These are phyloP conservation scores for Cyclotella cryptica DNA, from an alignment of 108 stramenopile genomes.

Conservation along the genomic window DNA sequence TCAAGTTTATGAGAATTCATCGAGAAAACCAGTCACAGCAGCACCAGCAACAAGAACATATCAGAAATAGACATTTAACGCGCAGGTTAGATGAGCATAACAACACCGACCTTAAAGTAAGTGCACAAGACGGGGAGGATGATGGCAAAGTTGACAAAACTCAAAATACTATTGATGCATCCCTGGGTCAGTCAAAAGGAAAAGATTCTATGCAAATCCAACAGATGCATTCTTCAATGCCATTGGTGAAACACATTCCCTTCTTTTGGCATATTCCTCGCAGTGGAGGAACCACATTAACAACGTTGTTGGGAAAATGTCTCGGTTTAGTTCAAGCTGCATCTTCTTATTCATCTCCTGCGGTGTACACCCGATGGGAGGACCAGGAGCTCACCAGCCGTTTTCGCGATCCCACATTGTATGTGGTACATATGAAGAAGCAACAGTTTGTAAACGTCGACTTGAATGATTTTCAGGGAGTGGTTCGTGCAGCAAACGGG, in stretches of 20 bases:
- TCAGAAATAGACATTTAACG: not conserved
- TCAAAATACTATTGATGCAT: constrained; percentile 36
- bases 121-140: not conserved
- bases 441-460: constrained; percentile 53
- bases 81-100: not conserved
- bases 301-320: constrained; percentile 25
- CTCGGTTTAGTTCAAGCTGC: constrained; percentile 34
- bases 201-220: not conserved
- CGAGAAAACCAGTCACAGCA: constrained; percentile 6
- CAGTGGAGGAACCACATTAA: constrained; percentile 35
- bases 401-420: constrained; percentile 33
- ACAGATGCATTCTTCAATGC: not conserved
- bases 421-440: constrained; percentile 30
- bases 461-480: constrained; percentile 39
- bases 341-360: constrained; percentile 39
- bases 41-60: constrained; percentile 16
- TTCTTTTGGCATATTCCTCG: constrained; percentile 50
- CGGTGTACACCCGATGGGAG: constrained; percentile 22
- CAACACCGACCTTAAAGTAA: not conserved
- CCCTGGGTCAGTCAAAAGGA: constrained; percentile 25
- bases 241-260: constrained; percentile 29
- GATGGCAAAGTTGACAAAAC: constrained; percentile 36
- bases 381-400: constrained; percentile 25
- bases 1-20: constrained; percentile 23
- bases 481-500: constrained; percentile 36